These are phyloP conservation scores for Corchorus capsularis DNA, from an alignment of 345 rosid species.

Conservation along the genomic window DNA sequence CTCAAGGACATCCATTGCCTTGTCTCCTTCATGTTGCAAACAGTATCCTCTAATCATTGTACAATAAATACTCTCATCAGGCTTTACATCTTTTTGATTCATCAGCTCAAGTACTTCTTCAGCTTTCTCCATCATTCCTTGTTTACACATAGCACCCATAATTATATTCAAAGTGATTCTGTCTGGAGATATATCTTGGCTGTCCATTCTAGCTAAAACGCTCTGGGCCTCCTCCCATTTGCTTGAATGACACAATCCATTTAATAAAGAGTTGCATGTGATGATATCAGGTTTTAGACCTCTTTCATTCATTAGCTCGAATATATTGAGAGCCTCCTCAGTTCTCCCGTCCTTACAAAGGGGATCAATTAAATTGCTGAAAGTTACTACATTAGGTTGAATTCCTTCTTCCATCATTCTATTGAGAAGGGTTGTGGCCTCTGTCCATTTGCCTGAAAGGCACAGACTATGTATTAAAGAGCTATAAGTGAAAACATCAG, in stretches of 20 bases:
- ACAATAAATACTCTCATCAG: neutral
- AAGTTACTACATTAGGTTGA: neutral
- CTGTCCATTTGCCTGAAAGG: neutral
- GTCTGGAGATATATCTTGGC: too few species aligned
- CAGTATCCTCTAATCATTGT: neutral
- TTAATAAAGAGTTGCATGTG: too few species aligned
- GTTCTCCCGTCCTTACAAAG: neutral
- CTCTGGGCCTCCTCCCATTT: too few species aligned
- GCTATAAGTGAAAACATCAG: neutral
- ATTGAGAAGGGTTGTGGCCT: neutral
- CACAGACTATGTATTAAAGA: neutral
- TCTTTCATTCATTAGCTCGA: neutral
- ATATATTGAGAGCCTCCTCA: neutral
- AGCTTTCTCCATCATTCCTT: too few species aligned
- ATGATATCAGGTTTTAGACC: neutral
- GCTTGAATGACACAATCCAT: too few species aligned
- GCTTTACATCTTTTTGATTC: constrained; percentile 7
- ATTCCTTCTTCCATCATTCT: too few species aligned
- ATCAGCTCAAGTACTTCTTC: constrained; percentile 2
- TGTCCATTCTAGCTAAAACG: too few species aligned
- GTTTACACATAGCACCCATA: too few species aligned
- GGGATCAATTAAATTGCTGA: neutral
- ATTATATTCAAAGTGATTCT: too few species aligned
- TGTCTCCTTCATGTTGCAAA: neutral
- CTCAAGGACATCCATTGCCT: neutral